Base-by-base conservation (phyloP, 768 basidiomycete species). In the Phanerodontia chrysosporium region DNA sequence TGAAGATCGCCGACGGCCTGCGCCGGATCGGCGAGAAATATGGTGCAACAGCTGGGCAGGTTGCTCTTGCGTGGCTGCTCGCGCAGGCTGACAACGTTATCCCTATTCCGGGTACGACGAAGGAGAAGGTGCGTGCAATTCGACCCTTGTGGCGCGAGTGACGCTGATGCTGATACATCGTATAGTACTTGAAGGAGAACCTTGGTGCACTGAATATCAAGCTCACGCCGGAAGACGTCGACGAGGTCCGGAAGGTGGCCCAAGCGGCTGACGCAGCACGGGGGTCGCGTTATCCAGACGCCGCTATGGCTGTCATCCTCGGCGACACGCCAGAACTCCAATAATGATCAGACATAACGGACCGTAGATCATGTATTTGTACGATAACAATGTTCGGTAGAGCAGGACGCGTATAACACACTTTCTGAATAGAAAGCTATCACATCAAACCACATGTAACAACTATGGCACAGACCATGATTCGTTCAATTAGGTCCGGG, bases 1-100 rank as follows among this genome's bases (percentile, higher is more conserved):
- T 79, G 32, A 72, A 71, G 29, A 72, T 67, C 36, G 62, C 63
- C 8, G 73, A 77, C 6, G 66, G 67, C 30, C 57, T 79, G 5
- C 60, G 69, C 45, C 52, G 48, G 18, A 60, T 78, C 29, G 78
- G 76, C 7, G 64, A 62, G 49, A 67, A 67, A 58, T 67, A 77
- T 62, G 49, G 57, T 51, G 68, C 68, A 0, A 73, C 73, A 0
- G 56, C 73, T 0, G 71, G 70, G 7, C 75, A 79, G 60, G 62
- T 76, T 13, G 65, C 72, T 45, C 64, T 76, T 30, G 68, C 67
- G 1, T 67, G 70, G 70, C 53, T 74, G 5, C 65, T 75, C 10
- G 67, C 69, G 4, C 68, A 72, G 57, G 65, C 69, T 8, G 60
- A 59, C 16, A 61, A 70, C 56, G 51, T 72, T 53, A 69, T 72